Percentiles rank a stretch among this genome's conserved stretches.
These are phyloP conservation scores for Taphrina wiesneri DNA, from an alignment of 1,139 yeast species.

Conservation along the genomic window DNA sequence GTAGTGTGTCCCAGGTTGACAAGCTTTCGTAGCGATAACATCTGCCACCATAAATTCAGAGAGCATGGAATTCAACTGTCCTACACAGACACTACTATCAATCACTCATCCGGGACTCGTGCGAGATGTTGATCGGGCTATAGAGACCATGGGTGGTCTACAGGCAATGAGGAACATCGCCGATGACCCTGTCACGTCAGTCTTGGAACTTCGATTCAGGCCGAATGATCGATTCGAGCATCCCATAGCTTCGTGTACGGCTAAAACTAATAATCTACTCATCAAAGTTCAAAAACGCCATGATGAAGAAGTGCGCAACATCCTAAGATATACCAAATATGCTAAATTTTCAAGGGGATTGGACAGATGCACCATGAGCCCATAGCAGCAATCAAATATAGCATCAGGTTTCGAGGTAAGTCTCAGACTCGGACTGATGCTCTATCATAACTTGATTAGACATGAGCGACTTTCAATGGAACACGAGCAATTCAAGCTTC, in stretches of 20 bases:
- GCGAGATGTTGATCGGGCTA: slow-evolving; percentile 61
- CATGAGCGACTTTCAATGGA: slow-evolving; percentile 82
- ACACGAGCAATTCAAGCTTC: slow-evolving; percentile 60
- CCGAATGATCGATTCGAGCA: slow-evolving; percentile 73
- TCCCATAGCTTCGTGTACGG: slow-evolving; percentile 61
- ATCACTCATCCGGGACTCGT: slow-evolving; percentile 82
- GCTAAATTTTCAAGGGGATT: neutral
- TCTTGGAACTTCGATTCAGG: slow-evolving; percentile 66
- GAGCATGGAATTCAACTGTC: neutral
- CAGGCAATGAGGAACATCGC: slow-evolving; percentile 10
- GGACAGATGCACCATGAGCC: slow-evolving; percentile 38
- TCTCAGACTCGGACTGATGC: neutral
- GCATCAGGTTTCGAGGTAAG: slow-evolving; percentile 64
- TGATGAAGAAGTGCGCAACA: neutral
- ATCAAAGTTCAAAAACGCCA: slow-evolving; percentile 39
- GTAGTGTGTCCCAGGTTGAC: too few species aligned
- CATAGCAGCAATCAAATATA: slow-evolving; percentile 66
- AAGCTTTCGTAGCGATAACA: too few species aligned
- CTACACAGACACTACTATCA: slow-evolving; percentile 1
- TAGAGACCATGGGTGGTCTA: slow-evolving; percentile 45
- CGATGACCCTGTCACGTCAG: slow-evolving; percentile 40
- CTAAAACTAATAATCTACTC: slow-evolving; percentile 43
- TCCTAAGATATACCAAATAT: neutral
- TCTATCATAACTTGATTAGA: slow-evolving; percentile 46
- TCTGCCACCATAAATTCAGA: too few species aligned